These are phyloP conservation scores for Cylindrotheca fusiformis DNA, from an alignment of 108 stramenopile species.

Conservation along the genomic window DNA sequence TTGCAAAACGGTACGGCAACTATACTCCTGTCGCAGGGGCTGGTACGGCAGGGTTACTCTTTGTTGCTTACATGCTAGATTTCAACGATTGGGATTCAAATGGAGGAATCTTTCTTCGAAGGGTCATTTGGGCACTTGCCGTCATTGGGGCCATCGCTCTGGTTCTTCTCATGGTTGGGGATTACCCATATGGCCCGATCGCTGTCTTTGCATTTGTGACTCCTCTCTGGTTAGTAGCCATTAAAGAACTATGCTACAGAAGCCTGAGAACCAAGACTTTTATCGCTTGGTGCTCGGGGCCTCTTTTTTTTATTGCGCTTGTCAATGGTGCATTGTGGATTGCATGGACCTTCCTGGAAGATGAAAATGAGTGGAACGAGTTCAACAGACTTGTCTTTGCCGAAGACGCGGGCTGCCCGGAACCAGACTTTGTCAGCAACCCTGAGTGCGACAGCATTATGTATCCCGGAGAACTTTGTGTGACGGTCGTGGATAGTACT, in stretches of 20 bases:
- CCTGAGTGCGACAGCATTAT: conserved; percentile 26
- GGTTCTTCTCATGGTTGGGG: conserved; percentile 18
- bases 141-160: conserved; percentile 27
- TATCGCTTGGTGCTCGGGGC: conserved; percentile 43
- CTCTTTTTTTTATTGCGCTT: conserved; percentile 31
- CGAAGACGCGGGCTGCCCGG: conserved; percentile 33
- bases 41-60: conserved; percentile 11
- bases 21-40: conserved; percentile 15
- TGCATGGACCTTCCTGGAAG: conserved; percentile 25
- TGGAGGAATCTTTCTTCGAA: conserved; percentile 28
- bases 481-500: conserved; percentile 2
- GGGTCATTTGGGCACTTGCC: conserved; percentile 17
- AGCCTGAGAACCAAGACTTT: conserved; percentile 30
- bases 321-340: conserved; percentile 20
- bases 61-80: conserved; percentile 51
- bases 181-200: conserved; percentile 51
- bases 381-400: conserved; percentile 33
- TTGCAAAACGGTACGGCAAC: conserved; percentile 28
- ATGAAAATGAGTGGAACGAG: conserved; percentile 45
- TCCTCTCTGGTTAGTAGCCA: conserved; percentile 44
- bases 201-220: conserved; percentile 42
- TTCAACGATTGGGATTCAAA: conserved; percentile 35
- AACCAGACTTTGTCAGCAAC: conserved; percentile 33
- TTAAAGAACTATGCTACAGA: conserved; percentile 14
- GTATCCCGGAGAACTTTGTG: conserved; percentile 13